Percentiles rank a stretch among this genome's conserved stretches.
Conservation (phyloP, 352 stramenopile species). For the Phytopythium oedochilum region DNA sequence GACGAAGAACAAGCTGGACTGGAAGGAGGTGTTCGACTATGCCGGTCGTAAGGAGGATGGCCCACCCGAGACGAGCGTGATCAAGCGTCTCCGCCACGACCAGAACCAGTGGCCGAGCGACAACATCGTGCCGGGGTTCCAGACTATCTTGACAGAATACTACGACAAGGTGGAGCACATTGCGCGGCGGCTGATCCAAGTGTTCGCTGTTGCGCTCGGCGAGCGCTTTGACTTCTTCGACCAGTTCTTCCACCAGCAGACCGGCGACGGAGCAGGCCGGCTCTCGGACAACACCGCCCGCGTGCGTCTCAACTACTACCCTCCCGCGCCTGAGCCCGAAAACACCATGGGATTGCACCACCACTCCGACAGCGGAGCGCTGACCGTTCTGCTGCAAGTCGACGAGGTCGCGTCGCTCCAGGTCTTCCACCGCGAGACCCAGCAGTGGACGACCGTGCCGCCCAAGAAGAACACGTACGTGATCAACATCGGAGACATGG, state of each 20-base stretch:
- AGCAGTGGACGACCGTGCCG: constrained; percentile 47
- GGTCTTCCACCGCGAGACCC: constrained; percentile 39
- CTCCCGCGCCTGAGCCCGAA: constrained; percentile 35
- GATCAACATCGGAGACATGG: constrained; percentile 66
- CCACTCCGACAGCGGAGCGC: constrained; percentile 50
- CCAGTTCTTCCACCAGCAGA: constrained; percentile 61
- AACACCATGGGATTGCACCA: constrained; percentile 49
- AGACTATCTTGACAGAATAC: constrained; percentile 35
- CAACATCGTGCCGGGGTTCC: constrained; percentile 45
- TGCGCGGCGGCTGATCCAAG: constrained; percentile 40
- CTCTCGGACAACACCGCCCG: constrained; percentile 81
- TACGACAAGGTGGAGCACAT: constrained; percentile 53
- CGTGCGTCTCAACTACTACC: constrained; percentile 92
- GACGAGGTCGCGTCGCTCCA: constrained; percentile 56
- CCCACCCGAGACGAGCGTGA: constrained; percentile 16
- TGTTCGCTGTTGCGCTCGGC: constrained; percentile 50
- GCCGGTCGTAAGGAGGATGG: constrained; percentile 34
- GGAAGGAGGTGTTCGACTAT: constrained; percentile 88
- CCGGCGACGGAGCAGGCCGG: no score
- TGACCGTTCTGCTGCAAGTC: constrained; percentile 64
- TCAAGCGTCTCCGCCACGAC: constrained; percentile 81
- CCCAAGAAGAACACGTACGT: no score
- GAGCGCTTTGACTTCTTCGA: constrained; percentile 47
- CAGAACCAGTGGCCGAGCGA: constrained; percentile 82
- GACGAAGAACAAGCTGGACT: constrained; percentile 89